Evolutionary conservation across 2,329 filamentous ascomycete genomes (phyloP).

Genomic region (Penicillium sp.): DNA sequence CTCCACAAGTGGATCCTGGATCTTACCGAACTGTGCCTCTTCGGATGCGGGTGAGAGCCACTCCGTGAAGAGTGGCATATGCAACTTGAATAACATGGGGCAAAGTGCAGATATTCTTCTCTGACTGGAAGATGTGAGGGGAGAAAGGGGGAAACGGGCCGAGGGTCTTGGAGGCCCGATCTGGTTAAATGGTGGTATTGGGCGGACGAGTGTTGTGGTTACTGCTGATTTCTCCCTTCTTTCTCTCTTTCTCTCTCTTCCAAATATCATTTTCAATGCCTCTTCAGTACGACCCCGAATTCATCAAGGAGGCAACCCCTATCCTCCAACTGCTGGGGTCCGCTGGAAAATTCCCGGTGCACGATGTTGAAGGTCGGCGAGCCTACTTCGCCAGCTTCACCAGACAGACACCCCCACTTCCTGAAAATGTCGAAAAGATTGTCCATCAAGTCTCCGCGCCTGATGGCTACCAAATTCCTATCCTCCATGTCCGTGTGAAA

Average conservation of each 20-base stretch:
- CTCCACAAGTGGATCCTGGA: constrained; percentile 7
- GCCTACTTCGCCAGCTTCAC: constrained; percentile 3
- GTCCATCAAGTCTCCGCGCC: constrained; percentile 6
- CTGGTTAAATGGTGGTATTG: background rate
- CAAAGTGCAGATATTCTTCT: background rate
- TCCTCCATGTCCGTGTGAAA: constrained; percentile 19
- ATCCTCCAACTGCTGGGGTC: constrained; percentile 7
- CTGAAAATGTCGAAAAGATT: constrained; percentile 15
- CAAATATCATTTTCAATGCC: constrained; percentile 8
- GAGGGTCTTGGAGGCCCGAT: background rate
- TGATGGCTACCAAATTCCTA: constrained; percentile 10
- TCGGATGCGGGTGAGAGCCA: constrained; percentile 8
- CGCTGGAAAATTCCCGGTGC: constrained; percentile 1
- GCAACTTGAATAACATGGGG: background rate
- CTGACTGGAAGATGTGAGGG: background rate
- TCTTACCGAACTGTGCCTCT: background rate
- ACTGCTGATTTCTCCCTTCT: background rate
- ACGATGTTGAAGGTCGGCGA: constrained; percentile 10
- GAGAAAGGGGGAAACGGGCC: background rate
- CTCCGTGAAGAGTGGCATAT: background rate
- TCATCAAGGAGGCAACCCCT: constrained; percentile 13
- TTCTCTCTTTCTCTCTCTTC: background rate
- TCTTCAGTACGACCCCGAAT: constrained; percentile 21
- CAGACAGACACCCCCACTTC: background rate
- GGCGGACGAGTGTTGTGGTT: background rate